Evolutionary conservation across 192 early-diverging fungal genomes (phyloP).

Genomic region (Backusella parvicylindrica): DNA sequence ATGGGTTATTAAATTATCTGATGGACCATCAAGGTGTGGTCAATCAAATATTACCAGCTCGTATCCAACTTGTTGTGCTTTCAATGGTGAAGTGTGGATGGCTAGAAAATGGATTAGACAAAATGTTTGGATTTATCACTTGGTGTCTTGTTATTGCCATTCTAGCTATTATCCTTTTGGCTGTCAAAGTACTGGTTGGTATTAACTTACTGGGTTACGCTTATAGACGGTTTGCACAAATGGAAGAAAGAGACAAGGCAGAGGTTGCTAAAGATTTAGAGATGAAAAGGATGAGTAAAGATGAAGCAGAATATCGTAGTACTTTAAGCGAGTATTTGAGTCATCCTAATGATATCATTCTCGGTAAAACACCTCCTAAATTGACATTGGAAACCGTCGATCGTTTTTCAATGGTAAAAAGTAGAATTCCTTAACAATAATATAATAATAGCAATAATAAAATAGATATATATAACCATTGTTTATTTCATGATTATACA

Average conservation of each 20-base stretch:
- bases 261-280: conserved; percentile 42
- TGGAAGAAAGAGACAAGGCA: conserved; percentile 47
- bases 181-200: conserved; percentile 75
- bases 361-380: conserved; percentile 47
- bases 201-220: conserved; percentile 73
- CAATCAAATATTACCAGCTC: conserved; percentile 13
- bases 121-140: conserved; percentile 6
- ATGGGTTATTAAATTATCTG: conserved; percentile 16
- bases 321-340: conserved; percentile 24
- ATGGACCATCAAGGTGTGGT: conserved; percentile 19
- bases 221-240: conserved; percentile 56
- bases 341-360: conserved; percentile 35
- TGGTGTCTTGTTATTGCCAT: conserved; percentile 15
- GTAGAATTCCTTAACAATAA: conserved; percentile 70
- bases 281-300: conserved; percentile 38
- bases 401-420: conserved; percentile 88
- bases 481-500: background rate
- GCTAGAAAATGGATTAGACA: conserved; percentile 22
- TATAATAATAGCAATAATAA: background rate
- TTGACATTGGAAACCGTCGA: conserved; percentile 83
- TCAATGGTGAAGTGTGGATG: conserved; percentile 24
- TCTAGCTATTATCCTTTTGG: conserved; percentile 38
- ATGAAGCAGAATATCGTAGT: conserved; percentile 35
- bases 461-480: background rate
- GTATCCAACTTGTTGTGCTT: conserved; percentile 18